Percentiles rank a stretch among this genome's conserved stretches.
Evolutionary conservation across 164 flowering plant genomes (phyloP).

Genomic region (Cinnamomum chago): DNA sequence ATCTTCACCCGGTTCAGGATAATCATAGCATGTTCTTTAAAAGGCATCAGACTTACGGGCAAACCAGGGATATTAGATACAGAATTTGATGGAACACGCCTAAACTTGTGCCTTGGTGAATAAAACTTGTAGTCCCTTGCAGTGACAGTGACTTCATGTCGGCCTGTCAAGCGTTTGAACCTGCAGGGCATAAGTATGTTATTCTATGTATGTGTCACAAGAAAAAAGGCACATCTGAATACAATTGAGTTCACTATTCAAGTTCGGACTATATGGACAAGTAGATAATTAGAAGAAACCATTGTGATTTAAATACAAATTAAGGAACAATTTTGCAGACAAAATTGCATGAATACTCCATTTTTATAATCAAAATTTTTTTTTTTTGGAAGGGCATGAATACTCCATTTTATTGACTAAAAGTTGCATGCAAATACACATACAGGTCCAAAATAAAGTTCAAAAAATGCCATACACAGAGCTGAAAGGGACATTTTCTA

Average conservation of each 20-base stretch:
- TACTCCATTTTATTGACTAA: no score
- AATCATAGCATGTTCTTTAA: constrained; percentile 1
- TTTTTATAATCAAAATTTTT: no score
- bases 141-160: constrained; percentile 72
- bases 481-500: no score
- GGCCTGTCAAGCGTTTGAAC: constrained; percentile 88
- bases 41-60: constrained; percentile 49
- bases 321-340: no score
- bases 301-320: neutral
- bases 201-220: constrained; percentile 8
- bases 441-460: no score
- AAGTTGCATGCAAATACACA: no score
- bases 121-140: constrained; percentile 84
- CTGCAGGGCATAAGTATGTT: constrained; percentile 27
- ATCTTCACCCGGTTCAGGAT: neutral
- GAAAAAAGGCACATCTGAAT: neutral
- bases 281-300: constrained; percentile 8
- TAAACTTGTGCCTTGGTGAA: constrained; percentile 86
- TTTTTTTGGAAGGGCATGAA: no score
- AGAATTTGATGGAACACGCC: constrained; percentile 65
- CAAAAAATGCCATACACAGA: neutral
- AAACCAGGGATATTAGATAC: constrained; percentile 49
- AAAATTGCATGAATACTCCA: no score
- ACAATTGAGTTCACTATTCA: constrained; percentile 6
- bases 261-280: constrained; percentile 2